Base-by-base conservation (phyloP, 306 rosid species). In the Vicia faba region DNA sequence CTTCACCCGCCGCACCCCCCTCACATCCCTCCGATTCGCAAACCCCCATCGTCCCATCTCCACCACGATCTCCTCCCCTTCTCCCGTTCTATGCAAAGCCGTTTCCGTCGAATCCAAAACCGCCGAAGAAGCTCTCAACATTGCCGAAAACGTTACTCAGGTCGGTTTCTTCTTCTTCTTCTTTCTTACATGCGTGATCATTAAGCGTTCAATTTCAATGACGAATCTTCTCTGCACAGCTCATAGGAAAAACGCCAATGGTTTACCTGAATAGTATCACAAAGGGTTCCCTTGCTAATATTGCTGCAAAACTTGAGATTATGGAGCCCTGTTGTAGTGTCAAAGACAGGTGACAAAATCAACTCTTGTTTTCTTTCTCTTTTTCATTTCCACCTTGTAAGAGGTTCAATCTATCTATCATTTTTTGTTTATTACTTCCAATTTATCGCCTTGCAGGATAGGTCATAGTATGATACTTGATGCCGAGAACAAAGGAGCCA, bases 291-390 rank as follows among this genome's bases (percentile, higher is more conserved):
- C 86, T 90, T 36, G 96, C 99, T 41, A 93, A 83, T 71, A 77
- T 93, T 80, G 99, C 97, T 75, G 99, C 99, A 45, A 90, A 93
- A 84, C 99, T 93, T 75, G 99, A 93, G 87, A 88, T 89, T 69
- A 90, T 93, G 99, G 99, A 93, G 83, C 99, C 97, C 0, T 93
- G 99, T 78, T 93, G 99, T 66, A 93, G 99, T 82, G 99, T 93
- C 80, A 93, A 93, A 81, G 99, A 93, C 79, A 86, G 98, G 98
- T 92, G 51, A 75, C 74, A 71, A 60, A 59, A 48, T 71, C 11
- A 57, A 50, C 29, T 10, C 10, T 68, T 78, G 23, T 11, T 53
- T 38, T 59, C 16, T 9, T 45, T 16, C 44, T 25, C 3, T 25
- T 50, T 7, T 61, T 49, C 0, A 3, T 25, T 15, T 44, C 5